Base-by-base conservation (phyloP, 179 eudicot genomes). In the Silene vulgaris region DNA sequence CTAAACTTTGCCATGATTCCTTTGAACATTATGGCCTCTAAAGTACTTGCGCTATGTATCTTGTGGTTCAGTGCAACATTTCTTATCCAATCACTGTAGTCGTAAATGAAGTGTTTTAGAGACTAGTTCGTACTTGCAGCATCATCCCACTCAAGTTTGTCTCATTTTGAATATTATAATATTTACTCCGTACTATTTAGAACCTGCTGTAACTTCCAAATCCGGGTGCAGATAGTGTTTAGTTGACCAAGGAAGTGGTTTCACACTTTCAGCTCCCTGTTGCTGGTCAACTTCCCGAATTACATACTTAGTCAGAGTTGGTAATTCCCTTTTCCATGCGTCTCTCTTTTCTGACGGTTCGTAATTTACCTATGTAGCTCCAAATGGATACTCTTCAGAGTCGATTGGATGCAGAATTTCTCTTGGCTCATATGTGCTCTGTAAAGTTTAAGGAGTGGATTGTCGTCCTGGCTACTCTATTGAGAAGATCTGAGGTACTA, bases 401-500 rank as follows among this genome's bases (percentile, higher is more conserved):
- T 84, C 91, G 99, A 35, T 84, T 95, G 88, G 99, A 95, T 82
- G 99, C 99, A 65, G 99, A 95, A 80, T 95, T 95, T 77, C 93
- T 95, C 56, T 86, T 95, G 86, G 89, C 97, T 71, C 95, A 95
- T 61, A 95, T 95, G 99, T 95, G 99, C 82, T 90, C 99, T 69
- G 96, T 95, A 82, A 95, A 95, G 84, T 95, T 95, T 80, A 92
- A 95, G 80, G 99, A 95, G 80, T 95, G 99, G 99, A 90, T 95
- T 48, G 97, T 95, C 69, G 93, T 95, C 59, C 90, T 92, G 80
- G 99, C 99, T 67, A 95, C 99, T 72, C 89, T 95, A 52, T 80
- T 95, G 78, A 87, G 97, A 80, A 88, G 99, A 82, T 88, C 95
- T 40, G 99, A 95, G 97, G 99, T 94, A 84, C 65, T 30, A 63